phyloP scores from a whole-genome alignment of 192 early-diverging fungal genomes.

The Globomyces pollinis-pini region DNA sequence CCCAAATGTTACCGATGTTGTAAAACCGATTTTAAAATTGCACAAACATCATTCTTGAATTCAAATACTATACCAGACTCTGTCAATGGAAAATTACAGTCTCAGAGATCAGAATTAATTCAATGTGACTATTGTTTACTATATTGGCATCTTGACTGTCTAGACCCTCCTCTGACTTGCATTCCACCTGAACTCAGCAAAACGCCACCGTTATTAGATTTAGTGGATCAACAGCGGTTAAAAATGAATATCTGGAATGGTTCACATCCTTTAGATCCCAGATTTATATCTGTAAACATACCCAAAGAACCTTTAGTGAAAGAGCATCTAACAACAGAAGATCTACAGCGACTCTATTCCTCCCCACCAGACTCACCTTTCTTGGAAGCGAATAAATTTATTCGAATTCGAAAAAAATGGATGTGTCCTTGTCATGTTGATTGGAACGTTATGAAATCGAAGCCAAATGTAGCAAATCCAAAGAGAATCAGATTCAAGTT shows the following conservation, averaged over 20 bases:
- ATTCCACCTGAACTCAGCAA: slow-evolving; percentile 22
- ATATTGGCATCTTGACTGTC: slow-evolving; percentile 50
- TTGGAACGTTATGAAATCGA: too few species aligned
- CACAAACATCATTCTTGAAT: slow-evolving; percentile 10
- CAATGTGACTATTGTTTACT: slow-evolving; percentile 44
- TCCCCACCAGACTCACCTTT: background rate
- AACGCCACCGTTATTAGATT: slow-evolving; percentile 15
- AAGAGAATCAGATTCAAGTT: too few species aligned
- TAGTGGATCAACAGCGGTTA: slow-evolving; percentile 15
- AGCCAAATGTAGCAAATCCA: too few species aligned
- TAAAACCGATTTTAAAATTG: slow-evolving; percentile 6
- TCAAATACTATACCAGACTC: slow-evolving; percentile 16
- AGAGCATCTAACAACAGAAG: too few species aligned
- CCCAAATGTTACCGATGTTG: slow-evolving; percentile 21
- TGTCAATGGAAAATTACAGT: background rate
- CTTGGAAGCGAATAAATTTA: background rate
- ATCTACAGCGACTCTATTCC: background rate
- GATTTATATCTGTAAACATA: too few species aligned
- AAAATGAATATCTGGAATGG: slow-evolving; percentile 13
- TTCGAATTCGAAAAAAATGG: slow-evolving; percentile 34
- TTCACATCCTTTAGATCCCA: background rate
- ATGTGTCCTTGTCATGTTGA: slow-evolving; percentile 52
- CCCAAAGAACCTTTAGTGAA: too few species aligned
- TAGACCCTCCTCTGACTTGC: slow-evolving; percentile 31
- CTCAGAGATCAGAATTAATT: slow-evolving; percentile 29